Evolutionary conservation across 2,329 filamentous ascomycete genomes (phyloP).

Genomic region (Penicillium occitanis): DNA sequence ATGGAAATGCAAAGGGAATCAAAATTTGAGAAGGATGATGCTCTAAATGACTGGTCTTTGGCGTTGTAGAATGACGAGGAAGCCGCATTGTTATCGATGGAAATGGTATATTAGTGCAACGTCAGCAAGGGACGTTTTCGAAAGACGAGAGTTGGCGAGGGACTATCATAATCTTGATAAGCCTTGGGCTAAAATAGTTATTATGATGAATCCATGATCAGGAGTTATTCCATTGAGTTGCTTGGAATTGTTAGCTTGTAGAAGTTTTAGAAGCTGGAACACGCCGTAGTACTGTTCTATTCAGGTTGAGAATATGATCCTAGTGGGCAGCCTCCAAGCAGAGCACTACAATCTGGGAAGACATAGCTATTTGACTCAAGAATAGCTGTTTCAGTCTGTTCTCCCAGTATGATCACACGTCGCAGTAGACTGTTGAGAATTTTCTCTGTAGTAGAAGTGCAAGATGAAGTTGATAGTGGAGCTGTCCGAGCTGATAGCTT

Average conservation of each 20-base stretch:
- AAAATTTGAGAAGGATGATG: no score
- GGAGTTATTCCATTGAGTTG: neutral
- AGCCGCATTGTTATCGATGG: no score
- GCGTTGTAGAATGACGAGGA: no score
- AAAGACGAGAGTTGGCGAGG: neutral
- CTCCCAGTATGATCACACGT: neutral
- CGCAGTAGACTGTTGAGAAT: neutral
- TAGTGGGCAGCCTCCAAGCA: neutral
- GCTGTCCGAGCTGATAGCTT: neutral
- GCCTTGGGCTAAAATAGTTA: neutral
- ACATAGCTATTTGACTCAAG: neutral
- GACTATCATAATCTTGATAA: neutral
- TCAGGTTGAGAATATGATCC: neutral
- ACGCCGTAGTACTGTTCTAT: neutral
- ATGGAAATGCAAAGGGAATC: neutral
- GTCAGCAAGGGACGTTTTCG: neutral
- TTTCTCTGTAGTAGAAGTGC: neutral
- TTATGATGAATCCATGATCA: neutral
- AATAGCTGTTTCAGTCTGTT: neutral
- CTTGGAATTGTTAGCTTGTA: neutral
- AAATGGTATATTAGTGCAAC: no score
- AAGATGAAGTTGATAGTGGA: neutral
- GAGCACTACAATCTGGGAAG: neutral
- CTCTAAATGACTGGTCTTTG: no score
- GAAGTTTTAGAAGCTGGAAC: no score